Percentiles rank a stretch among this genome's conserved stretches.
Evolutionary conservation across 2,329 filamentous ascomycete species (phyloP).

Genomic region (Trichoderma breve): DNA sequence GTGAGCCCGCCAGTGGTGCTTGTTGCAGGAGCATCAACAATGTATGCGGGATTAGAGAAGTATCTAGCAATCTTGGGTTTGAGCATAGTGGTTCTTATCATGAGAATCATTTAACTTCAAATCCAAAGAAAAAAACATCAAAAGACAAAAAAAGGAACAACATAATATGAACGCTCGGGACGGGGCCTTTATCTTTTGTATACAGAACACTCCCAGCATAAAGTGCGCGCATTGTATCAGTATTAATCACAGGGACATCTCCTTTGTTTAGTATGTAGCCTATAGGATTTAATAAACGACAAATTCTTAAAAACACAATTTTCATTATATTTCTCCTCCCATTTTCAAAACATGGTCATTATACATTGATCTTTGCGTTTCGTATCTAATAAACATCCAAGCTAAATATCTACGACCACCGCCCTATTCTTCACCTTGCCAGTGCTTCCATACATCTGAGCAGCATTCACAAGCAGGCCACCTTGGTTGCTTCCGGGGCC

Average conservation of each 20-base stretch:
- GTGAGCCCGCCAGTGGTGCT: background rate
- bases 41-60: background rate
- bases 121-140: background rate
- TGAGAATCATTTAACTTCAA: background rate
- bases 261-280: background rate
- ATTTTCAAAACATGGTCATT: background rate
- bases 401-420: conserved; percentile 36
- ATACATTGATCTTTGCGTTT: background rate
- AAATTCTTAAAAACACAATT: background rate
- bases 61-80: background rate
- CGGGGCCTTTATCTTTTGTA: background rate
- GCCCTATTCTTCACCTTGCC: conserved; percentile 45
- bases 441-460: conserved; percentile 54
- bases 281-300: background rate
- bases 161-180: background rate
- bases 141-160: background rate
- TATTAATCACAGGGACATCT: background rate
- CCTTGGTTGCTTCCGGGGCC: conserved; percentile 51
- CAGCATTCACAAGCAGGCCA: conserved; percentile 56
- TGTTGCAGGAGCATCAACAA: background rate
- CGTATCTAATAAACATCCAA: background rate
- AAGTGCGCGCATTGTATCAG: background rate
- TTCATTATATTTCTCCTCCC: background rate
- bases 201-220: conserved; percentile 7
- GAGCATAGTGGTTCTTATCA: background rate